A percentile compares a stretch with the other conserved stretches of the same genome.
phyloP scores from a whole-genome alignment of 495 filamentous ascomycete genomes.

The Astrocystis sublimbata region DNA sequence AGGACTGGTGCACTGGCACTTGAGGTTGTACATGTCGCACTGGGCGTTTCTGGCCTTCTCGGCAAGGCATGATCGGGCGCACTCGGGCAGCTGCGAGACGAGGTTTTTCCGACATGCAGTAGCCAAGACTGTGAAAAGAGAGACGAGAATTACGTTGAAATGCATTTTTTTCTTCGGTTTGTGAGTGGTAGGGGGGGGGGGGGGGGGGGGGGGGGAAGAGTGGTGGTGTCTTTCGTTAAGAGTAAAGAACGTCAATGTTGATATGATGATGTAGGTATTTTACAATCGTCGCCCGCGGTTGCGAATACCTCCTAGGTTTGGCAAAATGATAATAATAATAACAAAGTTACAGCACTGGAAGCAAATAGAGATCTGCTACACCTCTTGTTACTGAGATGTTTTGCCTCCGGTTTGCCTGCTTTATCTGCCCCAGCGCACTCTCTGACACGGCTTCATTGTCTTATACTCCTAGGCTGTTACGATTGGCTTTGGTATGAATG shows the following conservation, averaged over 20 bases:
- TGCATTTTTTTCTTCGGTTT: conserved; percentile 20
- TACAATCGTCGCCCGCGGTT: too few relatives aligned
- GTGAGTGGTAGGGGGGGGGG: not conserved
- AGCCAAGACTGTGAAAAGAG: conserved; percentile 23
- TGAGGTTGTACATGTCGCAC: conserved; percentile 28
- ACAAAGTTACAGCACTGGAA: too few relatives aligned
- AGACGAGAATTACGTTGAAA: conserved; percentile 23
- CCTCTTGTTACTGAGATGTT: too few relatives aligned
- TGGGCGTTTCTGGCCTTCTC: conserved; percentile 22
- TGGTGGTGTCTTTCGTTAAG: not conserved
- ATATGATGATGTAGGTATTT: not conserved
- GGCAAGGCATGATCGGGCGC: conserved; percentile 31
- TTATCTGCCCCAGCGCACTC: too few relatives aligned
- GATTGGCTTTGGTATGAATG: too few relatives aligned
- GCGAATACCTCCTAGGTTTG: not conserved
- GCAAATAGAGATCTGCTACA: too few relatives aligned
- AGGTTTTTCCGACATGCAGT: conserved; percentile 25
- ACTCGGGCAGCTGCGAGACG: conserved; percentile 27
- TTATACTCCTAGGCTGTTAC: too few relatives aligned
- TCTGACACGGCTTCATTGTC: too few relatives aligned
- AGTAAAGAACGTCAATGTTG: not conserved
- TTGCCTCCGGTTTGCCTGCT: too few relatives aligned
- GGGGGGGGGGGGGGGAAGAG: not conserved
- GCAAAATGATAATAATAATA: too few relatives aligned
- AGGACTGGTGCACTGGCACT: conserved; percentile 31